phyloP scores from a whole-genome alignment of 169 alveolate species.

The Miamiensis avidus region DNA sequence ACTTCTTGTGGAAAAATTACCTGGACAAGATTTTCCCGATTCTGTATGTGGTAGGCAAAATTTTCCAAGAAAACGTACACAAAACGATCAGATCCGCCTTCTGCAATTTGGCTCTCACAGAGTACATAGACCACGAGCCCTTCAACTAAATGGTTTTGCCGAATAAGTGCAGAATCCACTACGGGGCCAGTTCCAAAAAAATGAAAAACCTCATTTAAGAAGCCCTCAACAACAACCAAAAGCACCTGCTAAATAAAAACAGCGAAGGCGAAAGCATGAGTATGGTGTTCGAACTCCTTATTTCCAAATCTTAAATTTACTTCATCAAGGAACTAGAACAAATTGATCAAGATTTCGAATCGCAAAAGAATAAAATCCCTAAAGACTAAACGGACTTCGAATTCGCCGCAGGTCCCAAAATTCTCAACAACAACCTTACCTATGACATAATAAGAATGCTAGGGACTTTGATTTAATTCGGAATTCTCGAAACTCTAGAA shows the following conservation, averaged over 20 bases:
- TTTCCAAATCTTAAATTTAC: not conserved
- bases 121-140: constrained; percentile 47
- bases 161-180: constrained; percentile 20
- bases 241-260: not conserved
- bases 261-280: not conserved
- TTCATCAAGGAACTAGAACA: not conserved
- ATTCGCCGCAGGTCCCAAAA: not conserved
- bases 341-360: not conserved
- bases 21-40: constrained; percentile 29
- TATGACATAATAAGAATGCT: not conserved
- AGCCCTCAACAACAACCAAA: not conserved
- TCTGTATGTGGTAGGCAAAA: constrained; percentile 20
- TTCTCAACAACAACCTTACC: not conserved
- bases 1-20: constrained; percentile 43
- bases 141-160: constrained; percentile 31
- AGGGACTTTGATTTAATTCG: not conserved
- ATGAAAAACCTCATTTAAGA: too few species aligned
- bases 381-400: not conserved
- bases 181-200: not conserved
- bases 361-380: not conserved
- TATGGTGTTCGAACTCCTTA: too few species aligned
- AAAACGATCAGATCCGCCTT: constrained; percentile 35
- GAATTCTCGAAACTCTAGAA: not conserved
- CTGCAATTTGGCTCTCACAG: constrained; percentile 36
- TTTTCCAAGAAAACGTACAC: constrained; percentile 6